Evolutionary conservation across 352 stramenopile genomes (phyloP).

Genomic region (Thalassiosira allenii): DNA sequence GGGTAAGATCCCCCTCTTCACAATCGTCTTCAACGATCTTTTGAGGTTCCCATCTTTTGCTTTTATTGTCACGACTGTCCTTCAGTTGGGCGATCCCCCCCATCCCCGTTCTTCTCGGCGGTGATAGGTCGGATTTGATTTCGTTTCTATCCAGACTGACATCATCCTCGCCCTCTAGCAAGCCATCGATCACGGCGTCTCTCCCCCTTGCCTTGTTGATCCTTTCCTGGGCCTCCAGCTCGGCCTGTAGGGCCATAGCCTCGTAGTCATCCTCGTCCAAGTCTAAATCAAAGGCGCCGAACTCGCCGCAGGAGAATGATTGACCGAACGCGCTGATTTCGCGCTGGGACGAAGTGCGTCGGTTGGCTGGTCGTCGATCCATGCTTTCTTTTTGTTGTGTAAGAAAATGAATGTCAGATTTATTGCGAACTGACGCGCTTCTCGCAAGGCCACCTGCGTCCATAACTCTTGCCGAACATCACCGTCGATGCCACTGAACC

Average conservation of each 20-base stretch:
- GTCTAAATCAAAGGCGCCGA: conserved; percentile 10
- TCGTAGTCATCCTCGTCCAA: conserved; percentile 7
- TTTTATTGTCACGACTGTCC: background rate
- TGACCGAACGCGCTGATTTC: background rate
- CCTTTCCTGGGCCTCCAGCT: background rate
- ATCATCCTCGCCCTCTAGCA: background rate
- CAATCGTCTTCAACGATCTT: background rate
- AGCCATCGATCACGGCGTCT: background rate
- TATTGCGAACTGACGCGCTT: no score
- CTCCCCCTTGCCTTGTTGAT: conserved; percentile 13
- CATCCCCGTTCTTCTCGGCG: no score
- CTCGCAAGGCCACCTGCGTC: no score
- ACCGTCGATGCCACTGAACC: no score
- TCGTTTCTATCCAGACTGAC: background rate
- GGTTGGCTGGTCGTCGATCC: no score
- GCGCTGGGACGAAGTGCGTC: no score
- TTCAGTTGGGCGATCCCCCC: background rate
- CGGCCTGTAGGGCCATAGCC: conserved; percentile 9
- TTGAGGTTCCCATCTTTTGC: background rate
- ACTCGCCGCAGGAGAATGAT: conserved; percentile 17
- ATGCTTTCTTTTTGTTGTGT: no score
- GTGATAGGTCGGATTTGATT: no score
- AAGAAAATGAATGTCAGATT: no score
- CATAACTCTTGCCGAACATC: no score
- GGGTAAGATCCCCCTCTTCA: background rate